Evolutionary conservation across 345 rosid genomes (phyloP), one percentile per base, ranked within the genome.

Genomic region (Hypericum perforatum): DNA sequence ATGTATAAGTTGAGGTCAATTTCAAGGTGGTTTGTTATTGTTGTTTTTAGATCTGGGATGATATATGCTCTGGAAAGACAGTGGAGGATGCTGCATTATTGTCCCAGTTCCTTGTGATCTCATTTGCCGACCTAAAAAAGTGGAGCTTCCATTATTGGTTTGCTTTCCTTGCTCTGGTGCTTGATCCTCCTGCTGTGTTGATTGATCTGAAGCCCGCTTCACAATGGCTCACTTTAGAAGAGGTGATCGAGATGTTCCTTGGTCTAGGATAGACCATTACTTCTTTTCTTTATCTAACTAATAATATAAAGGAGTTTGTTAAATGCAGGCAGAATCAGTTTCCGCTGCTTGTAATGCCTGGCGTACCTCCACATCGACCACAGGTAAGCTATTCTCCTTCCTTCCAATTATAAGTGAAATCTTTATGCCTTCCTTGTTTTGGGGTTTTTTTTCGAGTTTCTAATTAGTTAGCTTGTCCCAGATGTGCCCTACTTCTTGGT

Each of bases 111-210:
- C 77, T 88, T n/a, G 71, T 88, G 58, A 83, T 92, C 64, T 88
- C 96, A 2, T 92, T 76, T 39, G 96, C 94, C 0, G 96, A 92
- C 78, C 71, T 88, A 50, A 85, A 92, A 45, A 88, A 83, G 49
- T 85, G 96, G 98, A 85, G 65, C 62, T 92, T 92, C 58, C 78
- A 77, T 59, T 92, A 85, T 63, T 78, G 94, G 86, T 73, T 92
- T 78, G 94, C 96, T 11, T 92, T 92, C 49, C 95, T 95, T 58
- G 95, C 85, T 37, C 73, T 92, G 57, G 82, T 70, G 52, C 86
- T 88, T 61, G 83, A 83, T 71, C 98, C 96, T 58, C 86, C 95
- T 37, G 98, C 75, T 45, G 79, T 66, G 0, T 52, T 92, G 71
- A 60, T 78, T 39, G 82, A 80, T 11, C 71, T 85, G 69, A 82